These are phyloP conservation scores for Phialophora tarda DNA, from an alignment of 2,329 filamentous ascomycete genomes.

Conservation along the genomic window DNA sequence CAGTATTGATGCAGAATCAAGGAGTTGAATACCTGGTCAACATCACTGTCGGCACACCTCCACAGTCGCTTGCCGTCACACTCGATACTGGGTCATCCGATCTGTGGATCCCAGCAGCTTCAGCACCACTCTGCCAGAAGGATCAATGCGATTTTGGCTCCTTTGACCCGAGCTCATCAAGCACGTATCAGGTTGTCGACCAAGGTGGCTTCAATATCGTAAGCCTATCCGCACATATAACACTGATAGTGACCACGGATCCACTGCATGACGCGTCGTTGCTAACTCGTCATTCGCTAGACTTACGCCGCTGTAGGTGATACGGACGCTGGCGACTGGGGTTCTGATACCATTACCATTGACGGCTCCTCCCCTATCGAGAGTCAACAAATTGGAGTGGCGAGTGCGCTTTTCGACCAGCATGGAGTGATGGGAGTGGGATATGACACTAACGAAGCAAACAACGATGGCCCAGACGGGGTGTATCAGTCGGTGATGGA, in stretches of 20 bases:
- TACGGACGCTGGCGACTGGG: slow-evolving; percentile 36
- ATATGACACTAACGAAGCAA: slow-evolving; percentile 28
- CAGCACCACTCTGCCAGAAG: slow-evolving; percentile 25
- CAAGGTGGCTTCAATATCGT: slow-evolving; percentile 35
- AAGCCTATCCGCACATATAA: neutral
- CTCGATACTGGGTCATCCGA: slow-evolving; percentile 37
- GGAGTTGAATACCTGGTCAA: slow-evolving; percentile 36
- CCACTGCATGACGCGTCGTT: neutral
- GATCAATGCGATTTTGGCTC: slow-evolving; percentile 31
- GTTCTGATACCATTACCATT: slow-evolving; percentile 31
- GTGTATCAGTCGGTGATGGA: slow-evolving; percentile 34
- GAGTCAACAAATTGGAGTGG: slow-evolving; percentile 33
- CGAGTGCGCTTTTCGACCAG: slow-evolving; percentile 20
- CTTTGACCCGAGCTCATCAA: slow-evolving; percentile 26
- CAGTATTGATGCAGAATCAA: slow-evolving; percentile 23
- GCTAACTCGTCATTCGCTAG: slow-evolving; percentile 14
- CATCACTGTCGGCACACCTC: slow-evolving; percentile 36
- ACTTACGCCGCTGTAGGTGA: slow-evolving; percentile 34
- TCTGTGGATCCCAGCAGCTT: slow-evolving; percentile 32
- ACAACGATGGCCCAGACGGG: slow-evolving; percentile 17
- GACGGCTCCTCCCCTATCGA: slow-evolving; percentile 29
- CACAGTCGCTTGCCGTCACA: slow-evolving; percentile 31
- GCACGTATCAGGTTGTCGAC: slow-evolving; percentile 29
- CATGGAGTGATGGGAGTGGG: slow-evolving; percentile 38
- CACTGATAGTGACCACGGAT: neutral